Base-by-base conservation (phyloP, 768 basidiomycete species). In the Termitomyces eurrhizus region DNA sequence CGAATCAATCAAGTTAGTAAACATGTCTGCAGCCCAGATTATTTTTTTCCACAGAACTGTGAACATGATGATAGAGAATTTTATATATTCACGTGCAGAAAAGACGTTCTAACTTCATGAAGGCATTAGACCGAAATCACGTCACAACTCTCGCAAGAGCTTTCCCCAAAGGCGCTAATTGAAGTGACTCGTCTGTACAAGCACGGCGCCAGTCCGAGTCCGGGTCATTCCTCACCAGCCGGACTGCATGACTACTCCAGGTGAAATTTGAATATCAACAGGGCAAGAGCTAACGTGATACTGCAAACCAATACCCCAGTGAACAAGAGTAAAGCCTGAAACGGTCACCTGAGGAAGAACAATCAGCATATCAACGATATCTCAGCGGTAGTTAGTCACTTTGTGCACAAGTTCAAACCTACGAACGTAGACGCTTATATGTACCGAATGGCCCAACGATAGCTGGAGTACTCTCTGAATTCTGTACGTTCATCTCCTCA, bases 391-490 rank as follows among this genome's bases (percentile, higher is more conserved):
- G 11, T 21, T 14, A 48, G 45, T 56, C 48, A 52, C 45, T 42
- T 54, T 54, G 41, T 36, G 35, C 52, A 35, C 33, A 39, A 60
- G 41, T 55, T 65, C 66, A 70, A 59, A 67, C 68, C 41, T 63
- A 64, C 8, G 66, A 62, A 39, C 65, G 65, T 51, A 68, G 69
- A 48, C 75, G 72, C 61, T 80, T 80, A 57, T 75, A 77, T 39
- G 77, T 75, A 42, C 76, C 81, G 63, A 74, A 83, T 48, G 77
- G 76, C 4, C 80, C 80, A 1, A 77, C 71, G 2, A 71, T 69
- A 44, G 57, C 21, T 21, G 62, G 21, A 14, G 54, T 55, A 50
- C 18, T 32, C 29, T 63, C 66, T 41, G 61, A 3, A n/a, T 56
- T 64, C 36, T 58, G 59, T 67, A 67, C 68, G 55, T 68, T 71